These are phyloP conservation scores for Auricularia cornea DNA, from an alignment of 768 basidiomycete genomes.

Conservation along the genomic window DNA sequence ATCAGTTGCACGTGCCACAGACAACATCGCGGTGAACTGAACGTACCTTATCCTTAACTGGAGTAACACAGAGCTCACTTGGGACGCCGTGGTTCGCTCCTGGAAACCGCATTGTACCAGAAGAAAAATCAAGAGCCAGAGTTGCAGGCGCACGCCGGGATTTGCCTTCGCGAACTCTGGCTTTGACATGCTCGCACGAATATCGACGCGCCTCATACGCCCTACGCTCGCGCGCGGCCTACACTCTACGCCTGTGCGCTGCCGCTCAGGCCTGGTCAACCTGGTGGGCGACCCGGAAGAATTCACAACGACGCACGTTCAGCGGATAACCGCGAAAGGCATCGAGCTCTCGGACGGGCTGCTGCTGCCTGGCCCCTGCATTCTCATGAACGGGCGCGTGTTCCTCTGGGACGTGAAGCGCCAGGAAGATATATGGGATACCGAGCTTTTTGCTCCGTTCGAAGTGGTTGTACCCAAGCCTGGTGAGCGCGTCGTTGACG, in stretches of 20 bases:
- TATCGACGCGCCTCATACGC: no score
- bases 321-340: constrained; percentile 43
- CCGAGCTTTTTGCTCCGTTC: constrained; percentile 71
- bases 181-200: no score
- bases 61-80: no score
- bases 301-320: background rate
- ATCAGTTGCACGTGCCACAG: no score
- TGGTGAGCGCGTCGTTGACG: no score
- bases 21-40: no score
- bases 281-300: background rate
- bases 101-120: no score
- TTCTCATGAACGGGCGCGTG: constrained; percentile 80
- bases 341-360: constrained; percentile 74
- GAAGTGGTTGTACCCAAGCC: constrained; percentile 78
- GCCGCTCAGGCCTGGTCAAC: background rate
- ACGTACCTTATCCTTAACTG: no score
- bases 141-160: no score
- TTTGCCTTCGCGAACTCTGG: no score
- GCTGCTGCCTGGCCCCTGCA: constrained; percentile 62
- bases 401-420: constrained; percentile 76
- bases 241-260: background rate
- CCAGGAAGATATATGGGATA: constrained; percentile 60
- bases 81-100: no score
- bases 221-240: background rate
- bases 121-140: no score